Percentiles rank a stretch among this genome's conserved stretches.
phyloP scores from a whole-genome alignment of 208 protist genomes.

The Wallacemonas sp. region DNA sequence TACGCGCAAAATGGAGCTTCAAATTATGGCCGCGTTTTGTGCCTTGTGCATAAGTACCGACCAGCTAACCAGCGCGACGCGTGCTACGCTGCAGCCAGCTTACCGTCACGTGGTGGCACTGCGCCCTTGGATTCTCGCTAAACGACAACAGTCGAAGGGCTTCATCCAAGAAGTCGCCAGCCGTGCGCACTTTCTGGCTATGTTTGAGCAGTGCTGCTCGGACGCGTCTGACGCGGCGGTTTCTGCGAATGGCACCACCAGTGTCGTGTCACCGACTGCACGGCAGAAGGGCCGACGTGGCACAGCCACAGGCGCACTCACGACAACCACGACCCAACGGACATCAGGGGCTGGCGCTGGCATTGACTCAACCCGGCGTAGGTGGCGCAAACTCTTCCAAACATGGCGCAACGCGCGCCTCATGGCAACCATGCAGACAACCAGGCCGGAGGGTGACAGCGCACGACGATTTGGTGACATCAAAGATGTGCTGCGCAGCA shows the following conservation, averaged over 20 bases:
- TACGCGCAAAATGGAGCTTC: conserved; percentile 68
- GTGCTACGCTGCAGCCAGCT: conserved; percentile 44
- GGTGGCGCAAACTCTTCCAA: conserved; percentile 83
- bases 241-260: background rate
- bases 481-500: conserved; percentile 71
- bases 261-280: too few species aligned
- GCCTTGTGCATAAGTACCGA: conserved; percentile 65
- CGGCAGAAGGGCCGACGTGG: too few species aligned
- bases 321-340: too few species aligned
- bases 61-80: conserved; percentile 37
- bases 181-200: conserved; percentile 67
- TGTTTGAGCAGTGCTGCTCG: conserved; percentile 73
- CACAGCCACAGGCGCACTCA: too few species aligned
- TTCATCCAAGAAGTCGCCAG: conserved; percentile 59
- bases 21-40: conserved; percentile 84
- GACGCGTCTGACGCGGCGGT: background rate
- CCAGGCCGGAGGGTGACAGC: conserved; percentile 51
- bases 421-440: conserved; percentile 67
- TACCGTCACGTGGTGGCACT: conserved; percentile 74
- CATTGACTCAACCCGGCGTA: conserved; percentile 16
- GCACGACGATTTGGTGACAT: conserved; percentile 40
- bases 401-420: conserved; percentile 77
- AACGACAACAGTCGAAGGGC: conserved; percentile 66
- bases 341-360: too few species aligned
- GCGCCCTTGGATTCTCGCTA: conserved; percentile 75